Base-by-base conservation (phyloP, 164 flowering plant genomes). In the Hamamelis virginiana region DNA sequence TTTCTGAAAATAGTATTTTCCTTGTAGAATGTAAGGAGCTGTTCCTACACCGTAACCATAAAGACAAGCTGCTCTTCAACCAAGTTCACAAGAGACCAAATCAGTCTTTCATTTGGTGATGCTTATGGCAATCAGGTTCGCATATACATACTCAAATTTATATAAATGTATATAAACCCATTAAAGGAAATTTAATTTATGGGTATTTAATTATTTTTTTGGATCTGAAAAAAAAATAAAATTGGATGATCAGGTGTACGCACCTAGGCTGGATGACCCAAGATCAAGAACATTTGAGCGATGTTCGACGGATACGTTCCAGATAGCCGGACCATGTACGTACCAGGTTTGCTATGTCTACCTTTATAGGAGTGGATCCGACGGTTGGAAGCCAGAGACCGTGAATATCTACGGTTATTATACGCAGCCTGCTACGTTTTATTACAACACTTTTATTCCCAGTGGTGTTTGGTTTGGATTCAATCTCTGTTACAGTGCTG, bases 101-200 rank as follows among this genome's bases (percentile, higher is more conserved):
- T 91, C 80, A 87, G 97, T 62, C 75, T 91, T 28, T 62, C 90
- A 10, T 91, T 90, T 63, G 94, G 97, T 15, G 93, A 91, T 68
- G 87, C 89, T 38, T 79, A 82, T 62, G 91, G 89, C 47, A 80
- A 88, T 72, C 85, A 91, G 91, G 95, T 91, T 46, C 47, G 21
- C 0, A 9, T 57, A 28, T 18, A 19, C 26, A 52, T 15, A 21
- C 33, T 21, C 10, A 11, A 8, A 15, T 9, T 38, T 9, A 15
- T 41, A 23, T 38, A 5, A 25, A 45, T 6, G 19, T 16, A 27
- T 11, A 33, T 6, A 2, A 33, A 33, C 41, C 41, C 41, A 33
- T 2, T 33, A 2, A 33, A 33, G 41, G 41, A 33, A 33, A 33
- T 33, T 33, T 33, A 33, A 33, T 38, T 51, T 56, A 44, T 22